Evolutionary conservation across 148 eudicot genomes (phyloP).

Genomic region (Amaranthus palmeri): DNA sequence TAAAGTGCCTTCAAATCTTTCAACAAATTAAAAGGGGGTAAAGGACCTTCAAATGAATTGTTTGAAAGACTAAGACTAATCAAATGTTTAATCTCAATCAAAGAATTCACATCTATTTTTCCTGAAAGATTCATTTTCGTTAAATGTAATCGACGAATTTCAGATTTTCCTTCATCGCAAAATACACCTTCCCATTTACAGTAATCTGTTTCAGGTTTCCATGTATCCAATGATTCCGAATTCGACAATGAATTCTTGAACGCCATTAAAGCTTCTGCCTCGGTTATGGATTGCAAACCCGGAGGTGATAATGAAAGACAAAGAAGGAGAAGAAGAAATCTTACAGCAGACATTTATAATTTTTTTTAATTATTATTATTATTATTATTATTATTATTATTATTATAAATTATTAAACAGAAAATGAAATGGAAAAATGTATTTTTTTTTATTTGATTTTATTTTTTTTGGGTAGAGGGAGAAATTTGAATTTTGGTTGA

Average conservation of each 20-base stretch:
- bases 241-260: constrained; percentile 37
- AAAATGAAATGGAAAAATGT: neutral
- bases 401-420: no score
- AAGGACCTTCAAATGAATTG: constrained; percentile 42
- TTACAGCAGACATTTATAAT: constrained; percentile 42
- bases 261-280: constrained; percentile 36
- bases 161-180: constrained; percentile 25
- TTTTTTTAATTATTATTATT: neutral
- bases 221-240: constrained; percentile 24
- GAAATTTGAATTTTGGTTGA: neutral
- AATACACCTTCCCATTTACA: constrained; percentile 41
- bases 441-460: neutral
- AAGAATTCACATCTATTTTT: constrained; percentile 25
- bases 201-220: no score
- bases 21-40: constrained; percentile 42
- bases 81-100: constrained; percentile 24
- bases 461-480: constrained; percentile 13
- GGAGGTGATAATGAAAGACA: constrained; percentile 26
- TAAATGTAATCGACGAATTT: constrained; percentile 34
- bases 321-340: constrained; percentile 32
- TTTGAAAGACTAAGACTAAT: constrained; percentile 32
- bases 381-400: neutral
- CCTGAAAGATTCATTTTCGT: constrained; percentile 36
- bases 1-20: constrained; percentile 36
- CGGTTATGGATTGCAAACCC: constrained; percentile 20